Conservation (phyloP, 805 yeast genomes). For the Yarrowia yakushimensis region DNA sequence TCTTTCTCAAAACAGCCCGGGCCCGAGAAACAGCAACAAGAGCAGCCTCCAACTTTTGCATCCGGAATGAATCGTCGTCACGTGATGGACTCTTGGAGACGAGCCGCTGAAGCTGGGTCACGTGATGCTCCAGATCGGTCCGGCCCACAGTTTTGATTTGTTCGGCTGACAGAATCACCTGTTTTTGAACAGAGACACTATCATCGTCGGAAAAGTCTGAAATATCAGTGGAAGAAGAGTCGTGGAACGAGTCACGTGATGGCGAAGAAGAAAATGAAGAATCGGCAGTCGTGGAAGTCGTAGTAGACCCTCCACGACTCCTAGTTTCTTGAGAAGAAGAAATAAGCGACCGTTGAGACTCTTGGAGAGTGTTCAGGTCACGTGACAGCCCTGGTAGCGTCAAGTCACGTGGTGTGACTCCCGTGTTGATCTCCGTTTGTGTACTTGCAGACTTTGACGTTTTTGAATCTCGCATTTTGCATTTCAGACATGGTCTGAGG, state of each 20-base stretch:
- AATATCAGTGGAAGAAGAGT: not conserved
- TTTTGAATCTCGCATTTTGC: not conserved
- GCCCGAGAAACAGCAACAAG: conserved; percentile 2
- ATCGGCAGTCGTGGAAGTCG: not conserved
- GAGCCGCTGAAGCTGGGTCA: conserved; percentile 17
- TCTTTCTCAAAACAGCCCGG: conserved; percentile 5
- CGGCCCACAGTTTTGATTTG: not conserved
- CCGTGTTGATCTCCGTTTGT: not conserved
- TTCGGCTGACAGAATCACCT: not conserved
- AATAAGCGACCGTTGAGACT: no score
- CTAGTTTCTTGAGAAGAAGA: no score
- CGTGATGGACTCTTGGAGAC: not conserved
- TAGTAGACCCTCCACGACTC: not conserved
- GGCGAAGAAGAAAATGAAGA: not conserved
- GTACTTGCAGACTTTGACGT: not conserved
- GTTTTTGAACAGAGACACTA: not conserved
- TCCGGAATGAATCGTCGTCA: conserved; percentile 8
- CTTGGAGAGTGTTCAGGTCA: no score
- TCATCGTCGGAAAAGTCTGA: conserved; percentile 2
- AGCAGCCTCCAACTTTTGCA: conserved; percentile 16
- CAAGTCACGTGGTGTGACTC: no score
- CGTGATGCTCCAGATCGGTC: not conserved
- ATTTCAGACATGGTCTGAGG: not conserved
- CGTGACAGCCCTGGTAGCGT: no score
- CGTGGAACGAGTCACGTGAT: not conserved